phyloP scores from a whole-genome alignment of 2,329 filamentous ascomycete genomes.

The Penicillium sp. region DNA sequence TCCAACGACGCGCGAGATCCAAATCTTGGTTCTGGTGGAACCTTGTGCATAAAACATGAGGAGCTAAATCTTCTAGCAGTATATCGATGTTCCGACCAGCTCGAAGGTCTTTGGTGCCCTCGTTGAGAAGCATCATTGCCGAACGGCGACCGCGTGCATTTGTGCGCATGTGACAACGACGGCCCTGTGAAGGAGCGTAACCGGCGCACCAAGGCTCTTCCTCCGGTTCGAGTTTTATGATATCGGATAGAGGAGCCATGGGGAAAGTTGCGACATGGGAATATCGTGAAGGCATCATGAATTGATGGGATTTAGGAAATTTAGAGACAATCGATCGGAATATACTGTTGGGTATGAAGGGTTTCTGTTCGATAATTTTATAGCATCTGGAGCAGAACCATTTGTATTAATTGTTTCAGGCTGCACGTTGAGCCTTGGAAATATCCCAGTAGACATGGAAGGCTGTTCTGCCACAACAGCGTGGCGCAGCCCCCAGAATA shows the following conservation, averaged over 20 bases:
- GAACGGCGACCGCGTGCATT: constrained; percentile 12
- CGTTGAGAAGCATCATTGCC: constrained; percentile 16
- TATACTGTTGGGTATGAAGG: not conserved
- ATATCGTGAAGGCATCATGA: constrained; percentile 5
- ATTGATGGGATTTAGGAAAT: not conserved
- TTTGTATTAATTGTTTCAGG: not conserved
- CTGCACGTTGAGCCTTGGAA: not conserved
- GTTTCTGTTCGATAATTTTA: not conserved
- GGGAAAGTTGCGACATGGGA: not conserved
- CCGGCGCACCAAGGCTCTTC: constrained; percentile 21
- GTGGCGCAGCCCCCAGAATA: not conserved
- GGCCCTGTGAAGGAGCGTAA: constrained; percentile 16
- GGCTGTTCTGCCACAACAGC: not conserved
- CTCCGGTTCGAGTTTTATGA: constrained; percentile 21
- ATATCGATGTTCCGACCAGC: constrained; percentile 13
- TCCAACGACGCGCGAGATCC: constrained; percentile 11
- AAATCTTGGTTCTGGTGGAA: constrained; percentile 24
- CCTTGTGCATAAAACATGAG: constrained; percentile 22
- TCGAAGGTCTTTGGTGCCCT: constrained; percentile 15
- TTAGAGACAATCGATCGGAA: not conserved
- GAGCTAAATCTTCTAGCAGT: constrained; percentile 24
- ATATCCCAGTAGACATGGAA: not conserved
- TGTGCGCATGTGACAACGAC: constrained; percentile 17
- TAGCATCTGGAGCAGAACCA: not conserved
- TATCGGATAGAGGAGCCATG: constrained; percentile 13